Evolutionary conservation across 331 rosid species (phyloP), one percentile per base, ranked within the genome.

Genomic region (Pyracantha coccinea): DNA sequence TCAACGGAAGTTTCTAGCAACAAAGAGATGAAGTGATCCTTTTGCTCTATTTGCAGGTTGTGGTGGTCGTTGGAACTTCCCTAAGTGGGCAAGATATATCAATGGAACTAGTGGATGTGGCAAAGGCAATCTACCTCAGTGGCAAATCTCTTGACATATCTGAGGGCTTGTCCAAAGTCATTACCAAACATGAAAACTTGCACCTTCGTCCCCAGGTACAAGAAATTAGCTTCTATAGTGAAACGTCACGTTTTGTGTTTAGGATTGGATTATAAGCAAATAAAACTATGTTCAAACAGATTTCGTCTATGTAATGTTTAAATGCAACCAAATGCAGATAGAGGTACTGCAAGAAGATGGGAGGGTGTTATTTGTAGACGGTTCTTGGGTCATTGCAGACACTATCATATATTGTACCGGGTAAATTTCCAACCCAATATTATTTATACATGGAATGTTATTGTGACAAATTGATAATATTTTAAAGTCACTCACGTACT

Each of bases 51-150:
- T 8, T 73, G 33, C 77, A 91, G 96, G 83, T 85, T n/a, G 96
- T 91, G 74, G 96, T 91, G 76, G 89, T 93, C 75, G 86, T 93
- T 65, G 98, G 98, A 72, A 89, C 78, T 45, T 93, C 98, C 63
- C 81, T 80, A 10, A 93, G 96, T 31, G 98, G 98, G 24, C 97
- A 89, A 84, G 98, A 93, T 71, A 80, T 91, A 82, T 90, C 97
- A 63, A 81, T 91, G 82, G 97, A 93, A 66, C 88, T 93, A 29
- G 84, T 89, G 61, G 91, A 85, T 53, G 88, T 89, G 63, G 96
- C 92, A 15, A 93, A 88, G 83, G 90, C 92, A 80, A 86, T 90
- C 58, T 85, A 91, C 53, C 67, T 93, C 66, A 87, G 97, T 77
- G 80, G 89, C 14, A 91, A 83, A 87, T 91, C 96, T 41, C 80